These are phyloP conservation scores for Globisporangium camurandrum DNA, from an alignment of 352 stramenopile genomes.

Conservation along the genomic window DNA sequence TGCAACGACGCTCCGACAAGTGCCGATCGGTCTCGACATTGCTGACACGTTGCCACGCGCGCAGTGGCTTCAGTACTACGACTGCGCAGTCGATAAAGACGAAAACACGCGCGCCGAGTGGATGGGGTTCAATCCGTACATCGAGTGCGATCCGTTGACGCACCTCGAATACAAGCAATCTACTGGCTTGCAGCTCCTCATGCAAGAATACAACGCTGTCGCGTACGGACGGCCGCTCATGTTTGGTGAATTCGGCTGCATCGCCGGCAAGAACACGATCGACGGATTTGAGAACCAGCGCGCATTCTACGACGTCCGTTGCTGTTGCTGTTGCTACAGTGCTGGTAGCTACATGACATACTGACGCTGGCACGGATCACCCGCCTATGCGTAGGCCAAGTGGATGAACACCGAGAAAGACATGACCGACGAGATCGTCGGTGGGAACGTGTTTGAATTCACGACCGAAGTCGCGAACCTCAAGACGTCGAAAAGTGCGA, in stretches of 20 bases:
- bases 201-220: slow-evolving; percentile 40
- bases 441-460: slow-evolving; percentile 76
- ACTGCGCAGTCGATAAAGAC: slow-evolving; percentile 40
- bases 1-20: slow-evolving; percentile 28
- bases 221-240: slow-evolving; percentile 55
- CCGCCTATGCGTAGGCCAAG: slow-evolving; percentile 14
- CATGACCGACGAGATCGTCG: slow-evolving; percentile 57
- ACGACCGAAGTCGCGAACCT: slow-evolving; percentile 56
- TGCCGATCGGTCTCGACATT: slow-evolving; percentile 69
- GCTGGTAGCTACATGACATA: too few relatives aligned
- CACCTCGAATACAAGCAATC: slow-evolving; percentile 50
- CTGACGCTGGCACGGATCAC: background rate
- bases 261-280: slow-evolving; percentile 51
- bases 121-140: slow-evolving; percentile 44
- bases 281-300: slow-evolving; percentile 67
- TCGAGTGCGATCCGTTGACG: slow-evolving; percentile 49
- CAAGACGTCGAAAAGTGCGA: slow-evolving; percentile 13
- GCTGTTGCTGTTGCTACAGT: background rate
- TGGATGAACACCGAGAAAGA: slow-evolving; percentile 74
- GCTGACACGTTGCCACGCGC: slow-evolving; percentile 53
- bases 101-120: slow-evolving; percentile 47
- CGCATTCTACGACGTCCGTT: slow-evolving; percentile 32
- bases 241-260: slow-evolving; percentile 76
- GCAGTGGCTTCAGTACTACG: slow-evolving; percentile 69
- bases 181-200: slow-evolving; percentile 48